Evolutionary conservation across 1,284 basidiomycete species (phyloP).

Genomic region (Rhodotorula sp.): DNA sequence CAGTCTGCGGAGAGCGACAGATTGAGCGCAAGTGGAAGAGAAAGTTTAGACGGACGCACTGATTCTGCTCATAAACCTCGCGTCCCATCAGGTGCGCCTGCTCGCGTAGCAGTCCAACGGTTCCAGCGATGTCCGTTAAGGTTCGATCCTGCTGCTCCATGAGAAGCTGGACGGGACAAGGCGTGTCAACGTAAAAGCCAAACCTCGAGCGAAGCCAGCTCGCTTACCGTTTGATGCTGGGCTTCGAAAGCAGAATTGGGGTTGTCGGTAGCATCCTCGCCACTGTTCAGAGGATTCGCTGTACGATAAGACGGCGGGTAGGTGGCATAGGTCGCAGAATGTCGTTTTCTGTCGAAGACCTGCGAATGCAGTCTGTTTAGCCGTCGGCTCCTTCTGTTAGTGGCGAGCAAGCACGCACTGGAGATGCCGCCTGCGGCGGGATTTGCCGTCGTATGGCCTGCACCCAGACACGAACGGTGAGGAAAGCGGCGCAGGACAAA

Average conservation of each 20-base stretch:
- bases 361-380: not conserved
- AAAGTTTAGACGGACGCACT: constrained; percentile 56
- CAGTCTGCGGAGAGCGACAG: constrained; percentile 58
- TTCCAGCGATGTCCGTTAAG: constrained; percentile 78
- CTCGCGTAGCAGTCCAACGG: constrained; percentile 71
- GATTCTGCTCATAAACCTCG: constrained; percentile 81
- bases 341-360: constrained; percentile 7
- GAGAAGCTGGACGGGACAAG: constrained; percentile 60
- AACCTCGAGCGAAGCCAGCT: rapidly evolving
- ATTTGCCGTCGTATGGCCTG: constrained; percentile 18
- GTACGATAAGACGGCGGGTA: constrained; percentile 14
- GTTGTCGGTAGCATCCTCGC: not conserved
- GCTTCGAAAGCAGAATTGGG: constrained; percentile 19
- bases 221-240: constrained; percentile 36
- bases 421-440: not conserved
- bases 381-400: no score
- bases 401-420: not conserved
- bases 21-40: not conserved
- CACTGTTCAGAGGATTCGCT: not conserved
- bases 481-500: not conserved
- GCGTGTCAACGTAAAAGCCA: not conserved
- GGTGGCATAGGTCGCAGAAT: constrained; percentile 5
- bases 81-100: constrained; percentile 88
- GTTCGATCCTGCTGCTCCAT: constrained; percentile 81
- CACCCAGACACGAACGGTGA: not conserved